These are phyloP conservation scores for Vanrija humicola DNA, from an alignment of 1,284 basidiomycete genomes.

Conservation along the genomic window DNA sequence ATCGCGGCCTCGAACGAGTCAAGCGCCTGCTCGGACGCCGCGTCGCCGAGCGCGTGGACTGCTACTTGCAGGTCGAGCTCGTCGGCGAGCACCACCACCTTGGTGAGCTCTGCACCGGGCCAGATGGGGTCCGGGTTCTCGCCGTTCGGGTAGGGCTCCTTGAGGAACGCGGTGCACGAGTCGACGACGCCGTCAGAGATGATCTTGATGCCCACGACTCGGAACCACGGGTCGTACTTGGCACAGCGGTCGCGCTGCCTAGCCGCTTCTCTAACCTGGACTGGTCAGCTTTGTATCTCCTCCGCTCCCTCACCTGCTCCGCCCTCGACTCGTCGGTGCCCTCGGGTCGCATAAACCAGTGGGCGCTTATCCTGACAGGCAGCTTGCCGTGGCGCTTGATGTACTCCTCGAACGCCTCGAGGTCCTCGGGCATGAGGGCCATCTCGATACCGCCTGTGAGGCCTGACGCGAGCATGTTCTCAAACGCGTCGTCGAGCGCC, in stretches of 20 bases:
- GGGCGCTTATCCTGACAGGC: conserved; percentile 28
- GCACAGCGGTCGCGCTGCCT: conserved; percentile 20
- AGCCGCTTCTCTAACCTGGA: conserved; percentile 18
- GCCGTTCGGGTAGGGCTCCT: conserved; percentile 29
- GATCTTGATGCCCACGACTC: conserved; percentile 35
- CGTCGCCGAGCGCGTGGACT: conserved; percentile 36
- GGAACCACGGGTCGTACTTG: conserved; percentile 16
- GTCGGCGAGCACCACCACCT: conserved; percentile 29
- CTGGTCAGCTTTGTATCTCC: no score
- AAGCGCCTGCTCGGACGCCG: conserved; percentile 31
- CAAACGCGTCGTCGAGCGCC: conserved; percentile 19
- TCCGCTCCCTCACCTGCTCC: not conserved
- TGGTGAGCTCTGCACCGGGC: conserved; percentile 21
- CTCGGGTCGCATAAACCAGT: conserved; percentile 25
- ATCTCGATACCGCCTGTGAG: conserved; percentile 31
- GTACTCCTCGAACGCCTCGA: conserved; percentile 25
- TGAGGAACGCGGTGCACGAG: conserved; percentile 33
- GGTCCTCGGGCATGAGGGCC: conserved; percentile 23
- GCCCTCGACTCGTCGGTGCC: conserved; percentile 17
- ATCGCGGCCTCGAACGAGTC: conserved; percentile 29
- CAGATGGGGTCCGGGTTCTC: conserved; percentile 29
- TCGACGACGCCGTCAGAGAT: conserved; percentile 37
- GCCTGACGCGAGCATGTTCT: conserved; percentile 25
- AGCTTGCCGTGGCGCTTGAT: conserved; percentile 11
- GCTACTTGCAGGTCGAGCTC: conserved; percentile 30